phyloP scores from a whole-genome alignment of 768 basidiomycete species.

The Kwoniella newhampshirensis region DNA sequence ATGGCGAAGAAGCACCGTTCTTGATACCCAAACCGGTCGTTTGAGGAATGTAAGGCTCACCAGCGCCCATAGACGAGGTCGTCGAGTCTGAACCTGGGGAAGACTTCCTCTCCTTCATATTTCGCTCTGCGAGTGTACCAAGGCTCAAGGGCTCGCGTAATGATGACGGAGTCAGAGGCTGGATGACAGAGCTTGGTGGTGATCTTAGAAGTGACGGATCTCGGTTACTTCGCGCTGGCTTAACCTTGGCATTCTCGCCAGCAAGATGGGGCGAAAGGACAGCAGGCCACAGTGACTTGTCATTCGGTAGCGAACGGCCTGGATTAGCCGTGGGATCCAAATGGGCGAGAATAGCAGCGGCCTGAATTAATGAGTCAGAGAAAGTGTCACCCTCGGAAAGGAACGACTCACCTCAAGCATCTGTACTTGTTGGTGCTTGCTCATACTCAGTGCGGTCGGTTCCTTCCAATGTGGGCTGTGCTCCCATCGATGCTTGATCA shows the following conservation, averaged over 20 bases:
- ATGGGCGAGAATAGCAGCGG: constrained; percentile 91
- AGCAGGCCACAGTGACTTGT: constrained; percentile 83
- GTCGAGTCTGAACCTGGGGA: constrained; percentile 45
- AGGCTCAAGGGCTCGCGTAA: constrained; percentile 32
- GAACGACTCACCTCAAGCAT: constrained; percentile 71
- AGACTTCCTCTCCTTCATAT: constrained; percentile 36
- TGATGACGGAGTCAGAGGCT: constrained; percentile 46
- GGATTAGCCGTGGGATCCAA: constrained; percentile 64
- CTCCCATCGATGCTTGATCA: constrained; percentile 98
- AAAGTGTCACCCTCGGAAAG: background rate
- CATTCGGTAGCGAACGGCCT: constrained; percentile 82
- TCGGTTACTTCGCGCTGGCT: constrained; percentile 27
- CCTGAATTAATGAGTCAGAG: constrained; percentile 56
- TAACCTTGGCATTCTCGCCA: constrained; percentile 17
- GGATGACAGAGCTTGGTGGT: constrained; percentile 34
- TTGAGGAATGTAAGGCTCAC: constrained; percentile 27
- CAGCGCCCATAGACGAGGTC: constrained; percentile 45
- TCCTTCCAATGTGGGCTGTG: constrained; percentile 95
- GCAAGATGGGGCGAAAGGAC: constrained; percentile 26
- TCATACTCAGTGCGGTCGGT: constrained; percentile 81
- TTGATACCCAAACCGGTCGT: constrained; percentile 6
- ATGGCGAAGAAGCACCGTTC: background rate
- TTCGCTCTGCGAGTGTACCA: constrained; percentile 17
- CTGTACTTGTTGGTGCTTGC: constrained; percentile 97
- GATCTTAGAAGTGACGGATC: constrained; percentile 36